Conservation (phyloP, 345 rosid species). For the Luvunga scandens region DNA sequence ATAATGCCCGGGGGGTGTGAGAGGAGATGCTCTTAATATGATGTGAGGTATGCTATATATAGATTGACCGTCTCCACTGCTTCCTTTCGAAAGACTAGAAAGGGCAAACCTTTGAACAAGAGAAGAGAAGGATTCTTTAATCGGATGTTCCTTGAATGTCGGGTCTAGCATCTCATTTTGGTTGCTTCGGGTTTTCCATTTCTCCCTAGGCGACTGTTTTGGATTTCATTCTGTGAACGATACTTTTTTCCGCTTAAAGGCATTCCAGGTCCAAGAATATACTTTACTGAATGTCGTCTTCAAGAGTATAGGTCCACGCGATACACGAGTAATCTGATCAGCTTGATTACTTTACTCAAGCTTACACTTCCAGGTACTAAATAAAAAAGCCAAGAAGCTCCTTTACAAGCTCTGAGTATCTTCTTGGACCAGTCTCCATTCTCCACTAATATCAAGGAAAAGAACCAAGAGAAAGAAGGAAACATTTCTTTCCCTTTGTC, state of each 20-base stretch:
- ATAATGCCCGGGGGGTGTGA: background rate
- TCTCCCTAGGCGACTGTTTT: background rate
- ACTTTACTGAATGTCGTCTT: slow-evolving; percentile 10
- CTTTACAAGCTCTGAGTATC: background rate
- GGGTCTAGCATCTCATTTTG: slow-evolving; percentile 41
- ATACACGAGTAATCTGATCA: background rate
- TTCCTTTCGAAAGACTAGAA: slow-evolving; percentile 14
- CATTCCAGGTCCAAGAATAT: slow-evolving; percentile 14
- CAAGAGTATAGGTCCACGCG: background rate
- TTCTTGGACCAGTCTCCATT: no score
- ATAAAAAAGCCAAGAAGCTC: background rate
- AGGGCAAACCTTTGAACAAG: slow-evolving; percentile 8
- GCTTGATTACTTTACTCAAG: background rate
- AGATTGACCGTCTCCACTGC: slow-evolving; percentile 22
- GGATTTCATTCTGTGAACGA: background rate
- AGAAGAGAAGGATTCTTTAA: slow-evolving; percentile 21
- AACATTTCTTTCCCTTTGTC: slow-evolving; percentile 5
- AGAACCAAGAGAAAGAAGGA: slow-evolving; percentile 1
- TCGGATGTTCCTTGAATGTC: slow-evolving; percentile 26
- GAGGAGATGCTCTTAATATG: background rate
- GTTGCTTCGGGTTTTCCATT: background rate
- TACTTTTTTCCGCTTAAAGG: background rate
- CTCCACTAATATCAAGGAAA: background rate
- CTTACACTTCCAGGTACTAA: background rate
- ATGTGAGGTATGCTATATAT: slow-evolving; percentile 10